These are phyloP conservation scores for Verbena officinalis DNA, from an alignment of 257 asterid genomes.

Conservation along the genomic window DNA sequence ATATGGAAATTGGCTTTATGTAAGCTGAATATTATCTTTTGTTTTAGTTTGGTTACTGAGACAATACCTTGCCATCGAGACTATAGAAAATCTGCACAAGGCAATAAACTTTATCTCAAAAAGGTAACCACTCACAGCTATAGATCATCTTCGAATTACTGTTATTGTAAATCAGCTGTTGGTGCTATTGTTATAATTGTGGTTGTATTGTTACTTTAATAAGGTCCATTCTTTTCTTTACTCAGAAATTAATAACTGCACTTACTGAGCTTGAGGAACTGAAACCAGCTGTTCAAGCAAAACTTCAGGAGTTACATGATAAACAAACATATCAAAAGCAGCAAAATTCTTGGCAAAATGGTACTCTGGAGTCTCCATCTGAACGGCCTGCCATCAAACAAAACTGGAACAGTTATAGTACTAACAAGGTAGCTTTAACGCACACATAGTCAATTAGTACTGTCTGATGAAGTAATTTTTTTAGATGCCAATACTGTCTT, in stretches of 20 bases:
- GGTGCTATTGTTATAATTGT: not conserved
- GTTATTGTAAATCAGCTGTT: constrained; percentile 21
- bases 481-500: constrained; percentile 23
- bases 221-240: constrained; percentile 12
- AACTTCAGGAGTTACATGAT: constrained; percentile 61
- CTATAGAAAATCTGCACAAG: constrained; percentile 57
- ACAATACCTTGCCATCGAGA: constrained; percentile 94
- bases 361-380: constrained; percentile 41
- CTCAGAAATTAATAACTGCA: constrained; percentile 65
- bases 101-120: constrained; percentile 59
- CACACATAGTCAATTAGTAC: constrained; percentile 1
- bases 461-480: constrained; percentile 15
- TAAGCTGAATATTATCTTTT: constrained; percentile 38
- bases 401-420: constrained; percentile 43
- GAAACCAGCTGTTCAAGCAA: constrained; percentile 76
- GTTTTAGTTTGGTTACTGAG: constrained; percentile 87
- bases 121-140: constrained; percentile 41
- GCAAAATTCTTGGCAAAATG: constrained; percentile 42
- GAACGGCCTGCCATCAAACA: constrained; percentile 50
- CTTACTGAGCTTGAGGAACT: constrained; percentile 84
- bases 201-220: constrained; percentile 14
- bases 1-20: constrained; percentile 30
- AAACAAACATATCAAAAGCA: constrained; percentile 44
- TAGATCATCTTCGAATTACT: constrained; percentile 22
- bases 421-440: constrained; percentile 50